Evolutionary conservation across 805 yeast genomes (phyloP).

Genomic region (Ogataea wickerhamii): DNA sequence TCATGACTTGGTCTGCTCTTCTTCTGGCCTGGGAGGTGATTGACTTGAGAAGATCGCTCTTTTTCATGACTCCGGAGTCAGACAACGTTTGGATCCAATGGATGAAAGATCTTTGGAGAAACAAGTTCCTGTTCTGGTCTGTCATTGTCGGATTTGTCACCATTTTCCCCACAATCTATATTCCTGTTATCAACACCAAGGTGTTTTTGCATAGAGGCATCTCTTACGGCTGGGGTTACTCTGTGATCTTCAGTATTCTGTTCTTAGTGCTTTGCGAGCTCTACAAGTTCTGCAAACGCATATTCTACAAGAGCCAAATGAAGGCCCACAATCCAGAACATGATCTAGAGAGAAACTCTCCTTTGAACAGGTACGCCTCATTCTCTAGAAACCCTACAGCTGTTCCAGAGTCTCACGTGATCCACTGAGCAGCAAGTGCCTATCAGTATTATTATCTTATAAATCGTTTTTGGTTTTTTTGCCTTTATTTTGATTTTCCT

Average conservation of each 20-base stretch:
- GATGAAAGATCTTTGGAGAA: constrained; percentile 63
- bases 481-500: no score
- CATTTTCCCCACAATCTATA: constrained; percentile 79
- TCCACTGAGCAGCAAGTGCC: no score
- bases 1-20: constrained; percentile 84
- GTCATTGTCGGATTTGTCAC: constrained; percentile 64
- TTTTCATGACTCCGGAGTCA: constrained; percentile 64
- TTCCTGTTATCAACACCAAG: constrained; percentile 77
- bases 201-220: constrained; percentile 74
- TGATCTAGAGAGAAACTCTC: constrained; percentile 59
- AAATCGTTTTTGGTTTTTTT: no score
- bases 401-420: constrained; percentile 14
- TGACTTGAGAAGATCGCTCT: constrained; percentile 66
- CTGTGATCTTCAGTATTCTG: constrained; percentile 53
- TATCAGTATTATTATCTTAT: no score
- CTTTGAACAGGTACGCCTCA: constrained; percentile 59
- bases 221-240: constrained; percentile 77
- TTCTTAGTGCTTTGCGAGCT: constrained; percentile 61
- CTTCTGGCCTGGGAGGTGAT: constrained; percentile 83
- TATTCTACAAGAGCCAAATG: constrained; percentile 40
- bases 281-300: constrained; percentile 66
- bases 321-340: constrained; percentile 56
- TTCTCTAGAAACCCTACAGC: constrained; percentile 52
- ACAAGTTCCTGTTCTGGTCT: constrained; percentile 80
- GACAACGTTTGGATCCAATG: constrained; percentile 59